Base-by-base conservation (phyloP, 2,329 filamentous ascomycete genomes). In the Parafenestella ontariensis region DNA sequence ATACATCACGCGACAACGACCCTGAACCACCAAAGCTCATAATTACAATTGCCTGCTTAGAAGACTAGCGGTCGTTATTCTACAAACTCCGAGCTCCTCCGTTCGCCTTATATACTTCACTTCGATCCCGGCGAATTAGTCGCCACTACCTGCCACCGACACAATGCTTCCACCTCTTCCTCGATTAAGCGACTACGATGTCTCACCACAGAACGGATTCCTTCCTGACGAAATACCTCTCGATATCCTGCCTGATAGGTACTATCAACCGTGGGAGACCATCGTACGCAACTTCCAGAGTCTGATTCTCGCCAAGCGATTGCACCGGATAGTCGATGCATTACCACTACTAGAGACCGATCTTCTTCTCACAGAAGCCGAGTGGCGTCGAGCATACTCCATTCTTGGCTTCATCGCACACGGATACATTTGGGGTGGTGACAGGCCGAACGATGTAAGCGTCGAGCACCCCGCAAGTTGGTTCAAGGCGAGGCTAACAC, bases 201-300 rank as follows among this genome's bases (percentile, higher is more conserved):
- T 92, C 73, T 91, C 89, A 63, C 83, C 90, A 62, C 80, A 87
- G 52, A 87, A 92, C 78, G 95, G 95, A 69, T 99, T 99, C 79
- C 85, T 99, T 49, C 92, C 95, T 1, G 82, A 90, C 58, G 87
- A 91, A 61, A 79, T 90, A 31, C 95, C 95, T 37, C 82, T 98
- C 59, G 87, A 91, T 58, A 81, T 86, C 50, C 86, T 99, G 13
- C 90, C 92, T 9, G 90, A 97, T 71, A 85, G 89, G 2, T 98
- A 97, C 81, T 99, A 98, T 78, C 88, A 90, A 76, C 91, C 92
- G 72, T 99, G 95, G 95, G 95, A 99, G 78, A 86, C 89, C 41
- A 84, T 97, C 45, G 86, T 89, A 29, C 85, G 88, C 64, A 97
- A 96, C 70, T 83, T 99, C 26, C 95, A 97, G 78, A 87, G 88